Percentiles rank a stretch among this genome's conserved stretches.
Evolutionary conservation across 129 eudicot species (phyloP).

Genomic region (Pseudognaphalium luteoalbum): DNA sequence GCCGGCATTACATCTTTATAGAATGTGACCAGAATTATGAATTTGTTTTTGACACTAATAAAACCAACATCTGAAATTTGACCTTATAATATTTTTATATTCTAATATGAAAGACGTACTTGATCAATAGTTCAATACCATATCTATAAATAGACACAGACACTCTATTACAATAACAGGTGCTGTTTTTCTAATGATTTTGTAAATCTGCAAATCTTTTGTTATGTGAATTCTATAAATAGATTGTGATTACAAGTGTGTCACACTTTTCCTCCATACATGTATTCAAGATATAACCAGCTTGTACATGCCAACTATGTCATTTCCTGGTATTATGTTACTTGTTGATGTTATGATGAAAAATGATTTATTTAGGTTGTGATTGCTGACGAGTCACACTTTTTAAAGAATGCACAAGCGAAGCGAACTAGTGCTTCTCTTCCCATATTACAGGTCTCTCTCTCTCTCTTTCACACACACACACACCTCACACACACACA

Average conservation of each 20-base stretch:
- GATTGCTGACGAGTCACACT: conserved; percentile 98
- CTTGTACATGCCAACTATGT: neutral
- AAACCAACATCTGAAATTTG: conserved; percentile 9
- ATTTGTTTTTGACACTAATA: conserved; percentile 5
- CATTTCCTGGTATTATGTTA: conserved; percentile 7
- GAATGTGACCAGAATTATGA: neutral
- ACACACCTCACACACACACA: neutral
- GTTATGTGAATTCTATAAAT: conserved; percentile 26
- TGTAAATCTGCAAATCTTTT: conserved; percentile 12
- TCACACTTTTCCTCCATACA: neutral
- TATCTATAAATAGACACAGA: neutral
- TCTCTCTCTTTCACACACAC: conserved; percentile 17
- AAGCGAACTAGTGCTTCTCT: conserved; percentile 79
- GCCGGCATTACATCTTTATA: conserved; percentile 2
- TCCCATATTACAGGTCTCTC: conserved; percentile 78
- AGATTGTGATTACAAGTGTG: conserved; percentile 56
- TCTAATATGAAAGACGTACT: neutral
- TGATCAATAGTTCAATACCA: neutral
- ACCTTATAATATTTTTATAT: conserved; percentile 6
- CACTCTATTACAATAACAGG: neutral
- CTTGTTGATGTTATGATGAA: conserved; percentile 5
- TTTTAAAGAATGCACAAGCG: conserved; percentile 91
- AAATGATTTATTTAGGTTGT: conserved; percentile 59
- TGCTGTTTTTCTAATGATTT: conserved; percentile 9
- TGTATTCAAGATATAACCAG: conserved; percentile 1